Evolutionary conservation across 352 stramenopile genomes (phyloP).

Genomic region (Blastocystis sp.): DNA sequence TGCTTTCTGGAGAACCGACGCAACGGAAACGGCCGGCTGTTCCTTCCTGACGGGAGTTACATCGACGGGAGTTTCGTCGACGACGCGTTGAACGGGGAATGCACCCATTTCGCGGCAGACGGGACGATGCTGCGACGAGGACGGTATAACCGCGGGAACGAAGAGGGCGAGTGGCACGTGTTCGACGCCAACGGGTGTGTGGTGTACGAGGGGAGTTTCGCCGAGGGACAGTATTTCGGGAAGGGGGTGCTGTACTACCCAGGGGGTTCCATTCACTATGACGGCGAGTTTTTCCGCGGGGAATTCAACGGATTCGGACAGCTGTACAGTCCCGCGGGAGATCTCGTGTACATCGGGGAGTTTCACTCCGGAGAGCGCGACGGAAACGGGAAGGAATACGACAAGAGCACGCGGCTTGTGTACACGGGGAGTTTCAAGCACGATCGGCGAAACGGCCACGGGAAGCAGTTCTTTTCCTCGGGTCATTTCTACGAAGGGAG

Average conservation of each 20-base stretch:
- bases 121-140: background rate
- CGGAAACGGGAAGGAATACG: conserved; percentile 40
- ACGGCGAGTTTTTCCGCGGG: conserved; percentile 29
- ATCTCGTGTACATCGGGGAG: conserved; percentile 32
- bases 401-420: background rate
- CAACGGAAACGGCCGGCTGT: conserved; percentile 12
- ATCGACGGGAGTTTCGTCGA: conserved; percentile 21
- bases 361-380: conserved; percentile 45
- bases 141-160: background rate
- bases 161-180: background rate
- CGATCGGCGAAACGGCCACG: conserved; percentile 4
- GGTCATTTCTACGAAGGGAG: conserved; percentile 55
- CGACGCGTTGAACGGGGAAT: background rate
- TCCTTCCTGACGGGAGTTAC: background rate
- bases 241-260: conserved; percentile 22
- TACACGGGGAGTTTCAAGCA: conserved; percentile 30
- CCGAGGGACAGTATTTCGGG: conserved; percentile 3
- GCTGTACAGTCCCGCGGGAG: background rate
- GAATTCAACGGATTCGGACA: conserved; percentile 28
- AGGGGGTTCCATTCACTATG: conserved; percentile 31
- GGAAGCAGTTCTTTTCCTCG: conserved; percentile 42
- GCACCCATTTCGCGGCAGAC: background rate
- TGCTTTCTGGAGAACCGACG: background rate
- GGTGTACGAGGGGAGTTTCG: background rate
- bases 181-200: conserved; percentile 15